phyloP scores from a whole-genome alignment of 441 rosid species.

The Raphanus hybrid region DNA sequence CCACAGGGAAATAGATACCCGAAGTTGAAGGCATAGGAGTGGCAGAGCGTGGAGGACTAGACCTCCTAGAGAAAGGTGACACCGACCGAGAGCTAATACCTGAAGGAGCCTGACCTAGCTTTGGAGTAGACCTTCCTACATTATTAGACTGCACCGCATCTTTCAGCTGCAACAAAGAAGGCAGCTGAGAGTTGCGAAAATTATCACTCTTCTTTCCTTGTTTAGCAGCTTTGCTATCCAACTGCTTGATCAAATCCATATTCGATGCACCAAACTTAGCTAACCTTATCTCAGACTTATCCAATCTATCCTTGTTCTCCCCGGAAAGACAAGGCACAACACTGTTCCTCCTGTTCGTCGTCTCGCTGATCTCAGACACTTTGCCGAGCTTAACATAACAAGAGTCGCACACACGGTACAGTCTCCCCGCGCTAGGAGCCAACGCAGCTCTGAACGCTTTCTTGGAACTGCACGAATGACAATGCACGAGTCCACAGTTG shows the following conservation, averaged over 20 bases:
- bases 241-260: slow-evolving; percentile 90
- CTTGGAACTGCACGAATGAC: slow-evolving; percentile 95
- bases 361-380: slow-evolving; percentile 68
- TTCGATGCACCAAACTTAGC: slow-evolving; percentile 75
- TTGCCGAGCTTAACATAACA: slow-evolving; percentile 83
- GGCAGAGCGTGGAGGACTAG: slow-evolving; percentile 96
- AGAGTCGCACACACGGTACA: slow-evolving; percentile 93
- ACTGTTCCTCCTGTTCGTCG: slow-evolving; percentile 59
- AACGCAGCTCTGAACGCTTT: slow-evolving; percentile 87
- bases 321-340: slow-evolving; percentile 87
- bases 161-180: slow-evolving; percentile 84
- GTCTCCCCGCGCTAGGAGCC: slow-evolving; percentile 90
- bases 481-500: slow-evolving; percentile 95
- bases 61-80: slow-evolving; percentile 97
- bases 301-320: slow-evolving; percentile 81
- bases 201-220: slow-evolving; percentile 89
- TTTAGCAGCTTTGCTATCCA: slow-evolving; percentile 94
- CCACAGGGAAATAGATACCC: slow-evolving; percentile 89
- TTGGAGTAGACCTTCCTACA: slow-evolving; percentile 71
- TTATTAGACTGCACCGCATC: slow-evolving; percentile 72
- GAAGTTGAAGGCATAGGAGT: slow-evolving; percentile 94
- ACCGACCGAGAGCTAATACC: slow-evolving; percentile 93
- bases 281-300: slow-evolving; percentile 82
- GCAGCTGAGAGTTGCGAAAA: slow-evolving; percentile 76
- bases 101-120: slow-evolving; percentile 72